A percentile compares a stretch with the other conserved stretches of the same genome.
Conservation (phyloP, 345 rosid species). For the Aquilaria yunnanensis region DNA sequence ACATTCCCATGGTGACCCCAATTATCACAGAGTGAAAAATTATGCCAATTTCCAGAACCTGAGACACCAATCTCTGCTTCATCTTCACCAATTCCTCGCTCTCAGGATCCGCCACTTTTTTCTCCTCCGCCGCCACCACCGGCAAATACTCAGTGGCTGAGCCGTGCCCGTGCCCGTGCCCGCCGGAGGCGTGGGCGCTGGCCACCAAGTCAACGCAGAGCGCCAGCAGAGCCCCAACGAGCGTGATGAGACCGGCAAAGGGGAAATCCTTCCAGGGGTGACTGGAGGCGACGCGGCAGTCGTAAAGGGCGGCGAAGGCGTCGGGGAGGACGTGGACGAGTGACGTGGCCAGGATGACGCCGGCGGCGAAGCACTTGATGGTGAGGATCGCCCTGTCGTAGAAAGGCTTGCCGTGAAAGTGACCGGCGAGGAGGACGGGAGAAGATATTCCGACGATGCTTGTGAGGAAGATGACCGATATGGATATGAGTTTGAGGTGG, state of each 20-base stretch:
- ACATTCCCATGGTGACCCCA: constrained; percentile 96
- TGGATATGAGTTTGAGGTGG: constrained; percentile 62
- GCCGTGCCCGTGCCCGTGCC: constrained; percentile 28
- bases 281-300: constrained; percentile 63
- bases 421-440: constrained; percentile 68
- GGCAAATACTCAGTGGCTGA: constrained; percentile 28
- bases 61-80: constrained; percentile 82
- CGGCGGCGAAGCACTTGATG: constrained; percentile 95
- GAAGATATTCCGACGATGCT: constrained; percentile 64
- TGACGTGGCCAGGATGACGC: constrained; percentile 91
- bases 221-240: constrained; percentile 60
- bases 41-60: constrained; percentile 90
- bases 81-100: constrained; percentile 43
- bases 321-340: constrained; percentile 92
- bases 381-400: constrained; percentile 64
- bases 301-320: constrained; percentile 64
- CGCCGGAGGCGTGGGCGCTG: constrained; percentile 64
- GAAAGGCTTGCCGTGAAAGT: constrained; percentile 69
- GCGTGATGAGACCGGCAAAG: constrained; percentile 70
- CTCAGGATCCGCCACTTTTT: constrained; percentile 24
- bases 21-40: constrained; percentile 92
- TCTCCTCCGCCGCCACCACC: constrained; percentile 22
- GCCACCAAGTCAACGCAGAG: constrained; percentile 82
- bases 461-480: constrained; percentile 59
- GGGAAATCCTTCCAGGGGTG: constrained; percentile 95